phyloP scores from a whole-genome alignment of 2,329 filamentous ascomycete species.

The Fusarium brachygibbosum region DNA sequence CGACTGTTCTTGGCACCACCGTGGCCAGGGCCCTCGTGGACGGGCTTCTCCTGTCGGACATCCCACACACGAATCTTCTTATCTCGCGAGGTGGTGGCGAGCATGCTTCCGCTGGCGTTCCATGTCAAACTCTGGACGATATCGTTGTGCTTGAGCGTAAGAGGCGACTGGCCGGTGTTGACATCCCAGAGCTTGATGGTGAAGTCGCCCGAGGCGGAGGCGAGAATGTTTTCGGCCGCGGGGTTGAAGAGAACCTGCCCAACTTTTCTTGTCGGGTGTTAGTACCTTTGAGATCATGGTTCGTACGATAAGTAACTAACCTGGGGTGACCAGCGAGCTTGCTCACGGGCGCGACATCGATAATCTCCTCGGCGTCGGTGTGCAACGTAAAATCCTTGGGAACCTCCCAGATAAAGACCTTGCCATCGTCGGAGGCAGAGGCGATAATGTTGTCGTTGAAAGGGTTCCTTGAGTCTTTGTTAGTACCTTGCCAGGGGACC shows the following conservation, averaged over 20 bases:
- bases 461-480: constrained; percentile 76
- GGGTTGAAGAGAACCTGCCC: constrained; percentile 99
- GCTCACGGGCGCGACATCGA: constrained; percentile 83
- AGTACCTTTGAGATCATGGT: constrained; percentile 24
- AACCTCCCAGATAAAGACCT: constrained; percentile 97
- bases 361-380: constrained; percentile 85
- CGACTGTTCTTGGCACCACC: constrained; percentile 97
- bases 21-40: constrained; percentile 87
- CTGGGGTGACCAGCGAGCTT: constrained; percentile 90
- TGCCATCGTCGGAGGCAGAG: constrained; percentile 95
- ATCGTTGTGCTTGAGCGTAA: constrained; percentile 87
- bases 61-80: constrained; percentile 99
- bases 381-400: constrained; percentile 88
- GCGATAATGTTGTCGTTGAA: constrained; percentile 95
- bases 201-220: constrained; percentile 94
- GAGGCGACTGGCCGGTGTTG: constrained; percentile 78
- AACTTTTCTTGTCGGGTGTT: constrained; percentile 78
- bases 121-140: constrained; percentile 96
- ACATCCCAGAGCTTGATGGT: constrained; percentile 98
- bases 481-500: constrained; percentile 17
- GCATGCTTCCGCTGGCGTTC: constrained; percentile 87
- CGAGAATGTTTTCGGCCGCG: constrained; percentile 93
- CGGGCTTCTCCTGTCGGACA: constrained; percentile 89
- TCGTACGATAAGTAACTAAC: constrained; percentile 60
- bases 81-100: constrained; percentile 95